These are phyloP conservation scores for Orbilia ellipsospora DNA, from an alignment of 2,329 filamentous ascomycete genomes.

Conservation along the genomic window DNA sequence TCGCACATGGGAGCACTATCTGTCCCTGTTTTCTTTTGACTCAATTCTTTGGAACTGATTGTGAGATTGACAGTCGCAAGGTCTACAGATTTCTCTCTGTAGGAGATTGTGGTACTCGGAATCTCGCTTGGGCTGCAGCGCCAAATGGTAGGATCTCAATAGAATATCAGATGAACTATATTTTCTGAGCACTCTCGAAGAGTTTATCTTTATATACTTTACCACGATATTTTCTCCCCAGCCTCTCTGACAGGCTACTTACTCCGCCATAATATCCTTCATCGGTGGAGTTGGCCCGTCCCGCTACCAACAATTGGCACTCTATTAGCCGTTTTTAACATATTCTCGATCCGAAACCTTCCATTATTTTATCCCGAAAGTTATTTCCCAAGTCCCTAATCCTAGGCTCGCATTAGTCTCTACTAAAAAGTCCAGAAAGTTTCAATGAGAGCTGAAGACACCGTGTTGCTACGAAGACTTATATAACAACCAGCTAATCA, in stretches of 20 bases:
- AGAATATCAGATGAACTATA: no score
- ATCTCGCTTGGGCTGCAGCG: no score
- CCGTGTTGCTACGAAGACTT: background rate
- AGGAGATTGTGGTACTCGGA: no score
- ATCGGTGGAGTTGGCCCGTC: slow-evolving; percentile 25
- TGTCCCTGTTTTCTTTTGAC: background rate
- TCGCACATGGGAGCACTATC: slow-evolving; percentile 21
- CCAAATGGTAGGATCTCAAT: no score
- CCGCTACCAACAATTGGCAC: slow-evolving; percentile 18
- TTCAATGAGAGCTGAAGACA: background rate
- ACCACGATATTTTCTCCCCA: background rate
- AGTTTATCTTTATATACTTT: no score
- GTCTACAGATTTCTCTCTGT: no score
- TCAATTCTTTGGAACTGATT: no score
- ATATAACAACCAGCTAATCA: background rate
- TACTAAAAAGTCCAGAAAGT: background rate
- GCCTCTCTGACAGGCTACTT: background rate
- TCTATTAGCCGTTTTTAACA: slow-evolving; percentile 11
- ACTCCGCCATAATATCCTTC: no score
- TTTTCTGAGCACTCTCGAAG: no score
- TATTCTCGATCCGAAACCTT: background rate
- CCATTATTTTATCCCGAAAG: background rate
- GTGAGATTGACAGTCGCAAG: no score
- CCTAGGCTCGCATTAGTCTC: no score
- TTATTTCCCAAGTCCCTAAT: background rate